Percentiles rank a stretch among this genome's conserved stretches.
These are phyloP conservation scores for Meyerozyma smithsonii DNA, from an alignment of 1,139 yeast genomes.

Conservation along the genomic window DNA sequence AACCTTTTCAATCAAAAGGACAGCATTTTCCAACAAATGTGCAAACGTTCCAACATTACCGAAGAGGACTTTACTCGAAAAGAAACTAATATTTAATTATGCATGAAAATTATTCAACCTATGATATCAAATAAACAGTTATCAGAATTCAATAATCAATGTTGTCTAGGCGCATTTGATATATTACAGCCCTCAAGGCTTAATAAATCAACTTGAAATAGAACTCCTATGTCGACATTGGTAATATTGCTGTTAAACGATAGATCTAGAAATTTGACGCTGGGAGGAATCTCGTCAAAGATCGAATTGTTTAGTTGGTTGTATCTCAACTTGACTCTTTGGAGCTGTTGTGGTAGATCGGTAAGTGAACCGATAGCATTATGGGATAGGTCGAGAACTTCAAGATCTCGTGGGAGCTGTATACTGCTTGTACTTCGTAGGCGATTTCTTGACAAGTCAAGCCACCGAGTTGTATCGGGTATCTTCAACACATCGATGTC, in stretches of 20 bases:
- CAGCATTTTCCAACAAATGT: conserved; percentile 54
- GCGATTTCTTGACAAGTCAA: conserved; percentile 6
- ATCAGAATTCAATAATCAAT: no score
- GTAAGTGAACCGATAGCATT: conserved; percentile 1
- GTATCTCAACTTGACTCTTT: neutral
- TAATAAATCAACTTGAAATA: neutral
- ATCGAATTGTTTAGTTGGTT: neutral
- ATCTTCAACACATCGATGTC: conserved; percentile 3
- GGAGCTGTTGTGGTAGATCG: neutral
- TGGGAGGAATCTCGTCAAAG: neutral
- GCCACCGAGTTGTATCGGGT: conserved; percentile 1
- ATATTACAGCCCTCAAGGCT: neutral
- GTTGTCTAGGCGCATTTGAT: neutral
- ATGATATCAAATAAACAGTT: no score
- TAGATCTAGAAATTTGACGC: neutral
- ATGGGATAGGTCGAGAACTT: conserved; percentile 3
- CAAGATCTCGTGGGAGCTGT: conserved; percentile 3
- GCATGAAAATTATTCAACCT: neutral
- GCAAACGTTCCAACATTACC: conserved; percentile 49
- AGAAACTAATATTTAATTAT: neutral
- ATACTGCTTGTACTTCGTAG: conserved; percentile 1
- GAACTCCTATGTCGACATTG: neutral
- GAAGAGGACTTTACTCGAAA: neutral
- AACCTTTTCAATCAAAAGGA: conserved; percentile 27
- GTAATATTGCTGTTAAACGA: neutral